phyloP scores from a whole-genome alignment of 2,329 filamentous ascomycete species.

The Hypocrella siamensis region DNA sequence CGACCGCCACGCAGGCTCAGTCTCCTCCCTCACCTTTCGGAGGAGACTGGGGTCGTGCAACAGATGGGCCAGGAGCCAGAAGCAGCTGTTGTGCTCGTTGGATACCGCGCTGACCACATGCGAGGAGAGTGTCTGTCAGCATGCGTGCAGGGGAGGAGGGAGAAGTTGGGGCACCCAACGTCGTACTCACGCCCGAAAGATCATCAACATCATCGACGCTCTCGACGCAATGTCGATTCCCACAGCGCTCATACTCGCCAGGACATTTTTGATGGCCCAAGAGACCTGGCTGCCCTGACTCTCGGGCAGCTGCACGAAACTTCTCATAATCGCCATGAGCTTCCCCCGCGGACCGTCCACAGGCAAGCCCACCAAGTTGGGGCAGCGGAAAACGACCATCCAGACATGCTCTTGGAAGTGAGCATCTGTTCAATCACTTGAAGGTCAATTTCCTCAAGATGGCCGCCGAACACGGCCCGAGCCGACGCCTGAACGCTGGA shows the following conservation, averaged over 20 bases:
- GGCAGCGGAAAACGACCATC: not conserved
- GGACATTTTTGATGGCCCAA: not conserved
- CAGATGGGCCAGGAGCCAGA: not conserved
- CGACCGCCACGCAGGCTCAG: not conserved
- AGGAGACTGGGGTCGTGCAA: not conserved
- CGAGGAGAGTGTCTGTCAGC: not conserved
- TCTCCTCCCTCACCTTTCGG: not conserved
- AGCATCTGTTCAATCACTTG: not conserved
- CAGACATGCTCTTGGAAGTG: not conserved
- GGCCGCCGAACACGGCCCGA: not conserved
- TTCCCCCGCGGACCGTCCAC: not conserved
- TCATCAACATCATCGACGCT: not conserved
- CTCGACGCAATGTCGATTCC: not conserved
- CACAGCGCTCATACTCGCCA: not conserved
- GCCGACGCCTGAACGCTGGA: not conserved
- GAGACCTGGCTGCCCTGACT: not conserved
- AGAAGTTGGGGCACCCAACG: not conserved
- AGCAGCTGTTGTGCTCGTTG: conserved; percentile 1
- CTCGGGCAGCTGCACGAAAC: not conserved
- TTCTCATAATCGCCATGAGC: not conserved
- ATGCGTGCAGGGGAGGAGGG: not conserved
- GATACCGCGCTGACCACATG: not conserved
- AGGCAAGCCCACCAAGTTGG: not conserved
- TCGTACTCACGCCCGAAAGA: not conserved
- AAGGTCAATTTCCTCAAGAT: not conserved